These are phyloP conservation scores for Metschnikowia matae DNA, from an alignment of 805 yeast genomes.

Conservation along the genomic window DNA sequence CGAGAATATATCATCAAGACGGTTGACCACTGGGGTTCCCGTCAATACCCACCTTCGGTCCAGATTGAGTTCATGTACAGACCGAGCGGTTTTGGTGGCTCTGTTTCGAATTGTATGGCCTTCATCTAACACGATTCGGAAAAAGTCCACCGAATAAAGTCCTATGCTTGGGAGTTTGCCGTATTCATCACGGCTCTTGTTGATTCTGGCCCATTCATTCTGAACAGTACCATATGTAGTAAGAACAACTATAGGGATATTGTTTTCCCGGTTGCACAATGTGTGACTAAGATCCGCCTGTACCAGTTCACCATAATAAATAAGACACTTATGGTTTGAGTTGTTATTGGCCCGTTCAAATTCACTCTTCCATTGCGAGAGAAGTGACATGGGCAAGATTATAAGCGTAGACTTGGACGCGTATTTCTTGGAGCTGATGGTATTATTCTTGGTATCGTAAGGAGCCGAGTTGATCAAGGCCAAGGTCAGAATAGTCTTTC, in stretches of 20 bases:
- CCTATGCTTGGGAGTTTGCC: slow-evolving; percentile 43
- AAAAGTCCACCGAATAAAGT: slow-evolving; percentile 66
- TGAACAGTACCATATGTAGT: slow-evolving; percentile 88
- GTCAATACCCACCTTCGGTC: slow-evolving; percentile 79
- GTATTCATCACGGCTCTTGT: slow-evolving; percentile 25
- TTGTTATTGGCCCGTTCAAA: slow-evolving; percentile 55
- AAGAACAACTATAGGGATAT: slow-evolving; percentile 65
- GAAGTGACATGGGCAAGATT: slow-evolving; percentile 83
- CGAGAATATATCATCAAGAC: slow-evolving; percentile 82
- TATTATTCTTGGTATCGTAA: slow-evolving; percentile 32
- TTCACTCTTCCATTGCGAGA: slow-evolving; percentile 90
- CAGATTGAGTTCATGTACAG: slow-evolving; percentile 63
- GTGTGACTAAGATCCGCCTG: slow-evolving; percentile 45
- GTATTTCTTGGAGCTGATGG: slow-evolving; percentile 33
- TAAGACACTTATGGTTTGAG: slow-evolving; percentile 42
- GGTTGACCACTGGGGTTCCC: slow-evolving; percentile 89
- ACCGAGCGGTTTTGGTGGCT: slow-evolving; percentile 71
- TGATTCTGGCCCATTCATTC: slow-evolving; percentile 60
- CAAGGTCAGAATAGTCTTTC: slow-evolving; percentile 83
- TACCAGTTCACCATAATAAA: slow-evolving; percentile 72
- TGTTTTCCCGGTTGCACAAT: slow-evolving; percentile 35
- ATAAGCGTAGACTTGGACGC: slow-evolving; percentile 73
- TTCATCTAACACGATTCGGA: slow-evolving; percentile 79
- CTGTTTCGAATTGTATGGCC: slow-evolving; percentile 87
- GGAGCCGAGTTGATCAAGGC: slow-evolving; percentile 69